Conservation (phyloP, 352 stramenopile genomes). For the Phytophthora palmivora region DNA sequence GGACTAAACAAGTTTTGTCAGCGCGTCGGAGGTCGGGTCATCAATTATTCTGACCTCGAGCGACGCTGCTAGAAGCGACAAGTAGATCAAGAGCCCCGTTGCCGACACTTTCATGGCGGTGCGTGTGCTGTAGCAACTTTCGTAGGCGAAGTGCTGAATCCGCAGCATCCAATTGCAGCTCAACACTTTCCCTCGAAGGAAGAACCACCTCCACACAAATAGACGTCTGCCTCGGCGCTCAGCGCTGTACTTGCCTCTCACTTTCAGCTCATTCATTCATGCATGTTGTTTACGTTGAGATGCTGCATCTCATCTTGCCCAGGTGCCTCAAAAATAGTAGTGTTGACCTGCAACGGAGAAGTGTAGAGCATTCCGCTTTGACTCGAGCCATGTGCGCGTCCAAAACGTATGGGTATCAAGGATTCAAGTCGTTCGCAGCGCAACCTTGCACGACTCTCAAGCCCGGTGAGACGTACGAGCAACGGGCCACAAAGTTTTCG, state of each 20-base stretch:
- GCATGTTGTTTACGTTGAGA: conserved; percentile 16
- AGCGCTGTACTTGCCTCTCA: conserved; percentile 12
- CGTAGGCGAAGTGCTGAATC: conserved; percentile 30
- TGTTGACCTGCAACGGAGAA: not conserved
- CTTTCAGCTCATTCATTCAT: not conserved
- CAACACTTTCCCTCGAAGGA: conserved; percentile 41
- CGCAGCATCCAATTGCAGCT: conserved; percentile 18
- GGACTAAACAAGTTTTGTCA: conserved; percentile 51
- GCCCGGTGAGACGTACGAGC: conserved; percentile 71
- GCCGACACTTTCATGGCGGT: conserved; percentile 23
- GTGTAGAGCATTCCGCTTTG: conserved; percentile 9
- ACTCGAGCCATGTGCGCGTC: conserved; percentile 45
- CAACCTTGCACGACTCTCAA: conserved; percentile 82
- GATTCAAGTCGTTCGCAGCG: conserved; percentile 74
- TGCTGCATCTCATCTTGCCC: conserved; percentile 11
- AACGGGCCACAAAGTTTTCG: conserved; percentile 80
- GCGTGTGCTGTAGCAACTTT: conserved; percentile 31
- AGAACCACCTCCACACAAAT: conserved; percentile 43
- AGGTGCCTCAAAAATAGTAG: conserved; percentile 22
- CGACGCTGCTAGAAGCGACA: conserved; percentile 18
- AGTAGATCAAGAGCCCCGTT: conserved; percentile 38
- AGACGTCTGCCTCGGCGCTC: conserved; percentile 35
- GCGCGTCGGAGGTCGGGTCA: conserved; percentile 4
- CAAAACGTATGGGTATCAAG: conserved; percentile 76
- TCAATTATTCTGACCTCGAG: conserved; percentile 4